Conservation (phyloP, 495 filamentous ascomycete genomes). For the Aspergillus haitiensis region DNA sequence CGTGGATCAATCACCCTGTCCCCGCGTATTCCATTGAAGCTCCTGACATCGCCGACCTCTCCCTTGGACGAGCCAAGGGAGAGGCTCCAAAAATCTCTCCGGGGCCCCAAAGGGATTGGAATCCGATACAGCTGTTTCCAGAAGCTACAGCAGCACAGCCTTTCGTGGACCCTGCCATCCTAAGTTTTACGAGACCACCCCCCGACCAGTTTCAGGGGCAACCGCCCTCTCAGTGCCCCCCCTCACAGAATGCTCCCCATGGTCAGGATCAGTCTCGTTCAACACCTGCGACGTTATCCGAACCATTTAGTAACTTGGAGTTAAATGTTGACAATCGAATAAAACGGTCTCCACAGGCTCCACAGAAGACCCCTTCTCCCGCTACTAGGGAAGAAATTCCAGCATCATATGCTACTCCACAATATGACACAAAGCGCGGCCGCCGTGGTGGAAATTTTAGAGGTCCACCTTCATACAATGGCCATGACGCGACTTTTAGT, state of each 20-base stretch:
- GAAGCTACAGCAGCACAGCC: conserved; percentile 27
- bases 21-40: conserved; percentile 55
- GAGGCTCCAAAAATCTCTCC: conserved; percentile 29
- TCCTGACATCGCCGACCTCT: conserved; percentile 55
- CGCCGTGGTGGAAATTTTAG: conserved; percentile 41
- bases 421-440: conserved; percentile 27
- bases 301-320: conserved; percentile 47
- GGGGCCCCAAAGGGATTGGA: conserved; percentile 19
- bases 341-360: conserved; percentile 10
- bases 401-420: conserved; percentile 1
- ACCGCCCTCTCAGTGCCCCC: conserved; percentile 3
- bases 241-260: conserved; percentile 17
- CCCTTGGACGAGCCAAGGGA: conserved; percentile 44
- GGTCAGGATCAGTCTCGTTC: conserved; percentile 11
- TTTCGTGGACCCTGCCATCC: conserved; percentile 59
- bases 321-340: conserved; percentile 30
- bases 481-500: conserved; percentile 39
- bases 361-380: conserved; percentile 19
- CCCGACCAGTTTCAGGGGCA: conserved; percentile 12
- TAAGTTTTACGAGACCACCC: conserved; percentile 46
- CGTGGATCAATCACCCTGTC: conserved; percentile 49
- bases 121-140: conserved; percentile 5
- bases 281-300: conserved; percentile 32
- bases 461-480: conserved; percentile 22
- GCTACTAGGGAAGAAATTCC: conserved; percentile 14